A percentile compares a stretch with the other conserved stretches of the same genome.
Conservation (phyloP, 495 filamentous ascomycete genomes). For the Penicillium lagena region DNA sequence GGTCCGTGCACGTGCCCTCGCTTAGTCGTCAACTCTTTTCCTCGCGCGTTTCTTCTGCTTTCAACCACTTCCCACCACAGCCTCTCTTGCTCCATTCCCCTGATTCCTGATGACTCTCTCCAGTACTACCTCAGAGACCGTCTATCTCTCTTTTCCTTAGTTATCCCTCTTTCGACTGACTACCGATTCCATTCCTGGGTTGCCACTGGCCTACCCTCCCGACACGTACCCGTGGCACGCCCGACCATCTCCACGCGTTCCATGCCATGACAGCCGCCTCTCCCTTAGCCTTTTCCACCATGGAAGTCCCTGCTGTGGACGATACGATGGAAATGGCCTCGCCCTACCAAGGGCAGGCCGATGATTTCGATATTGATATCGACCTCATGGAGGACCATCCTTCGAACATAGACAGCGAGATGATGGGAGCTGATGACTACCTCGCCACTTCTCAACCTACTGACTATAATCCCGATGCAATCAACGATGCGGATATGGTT, state of each 20-base stretch:
- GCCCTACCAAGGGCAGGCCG: constrained; percentile 41
- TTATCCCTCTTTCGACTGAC: not conserved
- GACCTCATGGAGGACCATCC: constrained; percentile 53
- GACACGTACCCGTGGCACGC: constrained; percentile 7
- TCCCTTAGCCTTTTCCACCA: constrained; percentile 26
- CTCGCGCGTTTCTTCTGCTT: constrained; percentile 9
- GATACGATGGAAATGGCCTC: constrained; percentile 52
- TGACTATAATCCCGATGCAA: constrained; percentile 22
- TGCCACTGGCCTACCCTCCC: constrained; percentile 5
- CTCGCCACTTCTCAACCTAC: constrained; percentile 25
- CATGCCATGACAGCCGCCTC: constrained; percentile 34
- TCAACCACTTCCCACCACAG: constrained; percentile 1
- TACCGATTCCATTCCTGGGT: constrained; percentile 8
- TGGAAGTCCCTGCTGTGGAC: constrained; percentile 36
- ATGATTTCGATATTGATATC: constrained; percentile 72
- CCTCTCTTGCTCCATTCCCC: not conserved
- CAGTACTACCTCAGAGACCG: not conserved
- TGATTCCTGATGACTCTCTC: not conserved
- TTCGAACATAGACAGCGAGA: constrained; percentile 52
- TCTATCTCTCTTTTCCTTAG: not conserved
- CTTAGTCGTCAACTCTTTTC: constrained; percentile 24
- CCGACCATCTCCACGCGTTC: constrained; percentile 11
- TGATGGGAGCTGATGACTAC: constrained; percentile 49
- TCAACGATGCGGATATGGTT: constrained; percentile 44
- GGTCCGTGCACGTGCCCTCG: constrained; percentile 37